Base-by-base conservation (phyloP, 768 basidiomycete genomes). In the Coprinellus aureogranulatus region DNA sequence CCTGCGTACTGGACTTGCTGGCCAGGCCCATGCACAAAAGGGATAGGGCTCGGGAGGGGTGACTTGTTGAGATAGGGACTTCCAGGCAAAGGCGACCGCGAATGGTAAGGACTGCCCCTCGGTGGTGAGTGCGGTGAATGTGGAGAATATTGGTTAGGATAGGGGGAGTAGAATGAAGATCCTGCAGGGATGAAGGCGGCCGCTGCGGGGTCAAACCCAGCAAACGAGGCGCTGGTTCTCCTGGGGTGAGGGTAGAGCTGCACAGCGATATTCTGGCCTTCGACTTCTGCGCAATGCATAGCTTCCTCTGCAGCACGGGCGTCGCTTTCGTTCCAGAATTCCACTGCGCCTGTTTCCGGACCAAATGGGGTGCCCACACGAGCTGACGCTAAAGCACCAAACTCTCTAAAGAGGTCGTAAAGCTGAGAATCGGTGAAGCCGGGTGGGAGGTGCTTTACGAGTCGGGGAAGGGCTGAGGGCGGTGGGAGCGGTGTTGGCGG, bases 1-100 rank as follows among this genome's bases (percentile, higher is more conserved):
- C 89, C 90, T 14, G 92, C 91, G 8, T 87, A 79, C 69, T 94
- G 91, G 31, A 94, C 90, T 69, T 93, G 92, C 68, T 94, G 92
- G 2, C 92, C 92, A 11, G 92, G 92, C 10, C 92, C 92, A 69
- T 92, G 91, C 8, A 91, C 77, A 65, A 93, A 93, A 2, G 77
- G 71, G 14, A 23, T 39, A 22, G 50, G 50, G 23, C 46, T 48
- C n/a, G 50, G 50, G 22, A 80, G 71, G 22, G 76, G 70, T 31
- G 80, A 71, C 55, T 77, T 79, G 20, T 80, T 63, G 28, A 82
- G 72, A 57, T 74, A 82, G 16, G 80, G 80, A 62, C 76, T 76
- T 26, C 72, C 75, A 59, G 83, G 82, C 1, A 88, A 85, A 59
- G 60, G 60, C 40, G 60, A 58, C 42, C 51, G 87, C 55, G 89